A percentile compares a stretch with the other conserved stretches of the same genome.
These are phyloP conservation scores for Jaltomata sinuosa DNA, from an alignment of 257 asterid genomes.

Conservation along the genomic window DNA sequence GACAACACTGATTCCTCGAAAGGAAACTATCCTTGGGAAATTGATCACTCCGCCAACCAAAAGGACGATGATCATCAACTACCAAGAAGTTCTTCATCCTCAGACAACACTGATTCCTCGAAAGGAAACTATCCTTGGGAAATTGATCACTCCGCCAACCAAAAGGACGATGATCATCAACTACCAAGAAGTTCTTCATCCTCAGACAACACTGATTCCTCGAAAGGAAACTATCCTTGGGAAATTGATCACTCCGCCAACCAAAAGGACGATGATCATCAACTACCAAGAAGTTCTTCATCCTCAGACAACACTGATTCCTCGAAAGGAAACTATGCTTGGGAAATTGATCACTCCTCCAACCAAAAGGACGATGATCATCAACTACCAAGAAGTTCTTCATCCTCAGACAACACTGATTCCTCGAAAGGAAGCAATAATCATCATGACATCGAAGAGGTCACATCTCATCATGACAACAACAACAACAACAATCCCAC, in stretches of 20 bases:
- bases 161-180: background rate
- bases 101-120: background rate
- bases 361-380: background rate
- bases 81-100: background rate
- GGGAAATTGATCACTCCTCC: background rate
- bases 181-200: background rate
- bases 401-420: background rate
- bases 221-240: background rate
- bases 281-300: background rate
- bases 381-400: background rate
- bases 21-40: background rate
- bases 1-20: background rate
- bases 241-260: background rate
- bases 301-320: background rate
- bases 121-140: background rate
- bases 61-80: background rate
- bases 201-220: background rate
- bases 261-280: background rate
- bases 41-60: background rate
- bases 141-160: background rate
- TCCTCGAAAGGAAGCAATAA: background rate
- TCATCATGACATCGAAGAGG: background rate
- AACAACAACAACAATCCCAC: too few relatives aligned
- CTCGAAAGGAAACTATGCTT: background rate
- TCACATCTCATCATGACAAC: background rate